phyloP scores from a whole-genome alignment of 768 basidiomycete species.

The Pisolithus albus region DNA sequence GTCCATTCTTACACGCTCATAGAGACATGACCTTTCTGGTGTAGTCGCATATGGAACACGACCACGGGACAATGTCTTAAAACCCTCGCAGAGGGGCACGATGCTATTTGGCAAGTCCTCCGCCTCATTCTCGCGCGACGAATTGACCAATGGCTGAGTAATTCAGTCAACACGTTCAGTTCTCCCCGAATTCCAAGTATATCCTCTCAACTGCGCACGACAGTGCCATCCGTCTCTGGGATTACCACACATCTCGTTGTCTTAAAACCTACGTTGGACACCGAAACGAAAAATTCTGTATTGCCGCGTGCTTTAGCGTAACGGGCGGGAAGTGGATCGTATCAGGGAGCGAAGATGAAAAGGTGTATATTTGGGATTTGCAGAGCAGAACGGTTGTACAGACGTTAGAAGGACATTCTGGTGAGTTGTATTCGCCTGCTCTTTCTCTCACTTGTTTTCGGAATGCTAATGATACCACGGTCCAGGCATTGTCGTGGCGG shows the following conservation, averaged over 20 bases:
- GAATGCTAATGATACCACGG: neutral
- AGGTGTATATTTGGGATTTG: conserved; percentile 86
- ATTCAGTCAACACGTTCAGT: conserved; percentile 78
- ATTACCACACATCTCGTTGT: conserved; percentile 85
- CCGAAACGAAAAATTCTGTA: conserved; percentile 75
- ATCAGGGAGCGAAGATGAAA: conserved; percentile 86
- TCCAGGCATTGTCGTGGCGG: conserved; percentile 7
- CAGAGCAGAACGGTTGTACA: conserved; percentile 84
- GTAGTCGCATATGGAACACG: conserved; percentile 93
- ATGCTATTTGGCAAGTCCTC: conserved; percentile 64
- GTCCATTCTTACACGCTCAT: neutral
- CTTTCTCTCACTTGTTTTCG: neutral
- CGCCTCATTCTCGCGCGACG: neutral
- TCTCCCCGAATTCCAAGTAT: conserved; percentile 94
- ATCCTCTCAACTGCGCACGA: conserved; percentile 93
- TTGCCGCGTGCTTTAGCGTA: conserved; percentile 77
- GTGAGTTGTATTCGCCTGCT: conserved; percentile 29
- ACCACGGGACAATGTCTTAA: conserved; percentile 92
- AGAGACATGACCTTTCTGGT: neutral
- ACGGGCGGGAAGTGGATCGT: conserved; percentile 88
- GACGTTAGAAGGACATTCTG: conserved; percentile 67
- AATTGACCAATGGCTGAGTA: neutral
- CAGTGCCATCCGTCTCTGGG: conserved; percentile 89
- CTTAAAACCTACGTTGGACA: conserved; percentile 89
- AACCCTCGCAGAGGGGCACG: conserved; percentile 85